Evolutionary conservation across 768 basidiomycete genomes (phyloP).

Genomic region (Harrya chromipes): DNA sequence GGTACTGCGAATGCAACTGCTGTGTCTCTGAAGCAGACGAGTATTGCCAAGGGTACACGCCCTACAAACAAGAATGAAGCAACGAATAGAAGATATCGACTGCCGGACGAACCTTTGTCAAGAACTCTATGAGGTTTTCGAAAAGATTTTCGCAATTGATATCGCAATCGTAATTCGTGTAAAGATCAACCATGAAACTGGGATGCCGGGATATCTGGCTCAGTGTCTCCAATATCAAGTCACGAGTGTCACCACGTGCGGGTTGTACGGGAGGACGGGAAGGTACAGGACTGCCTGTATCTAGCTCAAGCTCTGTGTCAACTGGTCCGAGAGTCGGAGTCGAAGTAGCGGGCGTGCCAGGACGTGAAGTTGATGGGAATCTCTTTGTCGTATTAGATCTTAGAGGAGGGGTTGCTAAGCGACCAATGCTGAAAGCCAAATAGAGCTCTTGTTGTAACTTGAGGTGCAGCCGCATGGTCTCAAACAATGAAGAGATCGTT

Average conservation of each 20-base stretch:
- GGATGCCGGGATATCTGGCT: conserved; percentile 76
- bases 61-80: conserved; percentile 40
- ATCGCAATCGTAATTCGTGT: conserved; percentile 96
- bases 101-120: conserved; percentile 64
- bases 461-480: conserved; percentile 79
- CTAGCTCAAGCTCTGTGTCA: conserved; percentile 40
- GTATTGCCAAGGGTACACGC: conserved; percentile 72
- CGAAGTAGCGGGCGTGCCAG: conserved; percentile 47
- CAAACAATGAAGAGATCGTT: conserved; percentile 83
- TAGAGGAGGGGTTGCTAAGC: conserved; percentile 61
- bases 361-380: conserved; percentile 39
- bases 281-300: conserved; percentile 48
- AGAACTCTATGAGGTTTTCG: conserved; percentile 82
- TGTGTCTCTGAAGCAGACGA: conserved; percentile 57
- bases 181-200: conserved; percentile 94
- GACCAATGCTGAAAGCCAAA: conserved; percentile 89
- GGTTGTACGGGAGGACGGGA: conserved; percentile 64
- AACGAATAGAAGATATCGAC: conserved; percentile 1
- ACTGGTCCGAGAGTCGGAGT: conserved; percentile 42
- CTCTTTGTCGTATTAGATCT: conserved; percentile 33
- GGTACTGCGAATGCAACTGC: conserved; percentile 75
- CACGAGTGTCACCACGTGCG: conserved; percentile 82
- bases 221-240: conserved; percentile 86
- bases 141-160: conserved; percentile 96
- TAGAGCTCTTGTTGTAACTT: conserved; percentile 96